A percentile compares a stretch with the other conserved stretches of the same genome.
Evolutionary conservation across 305 asterid species (phyloP).

Genomic region (Fraxinus greggii): DNA sequence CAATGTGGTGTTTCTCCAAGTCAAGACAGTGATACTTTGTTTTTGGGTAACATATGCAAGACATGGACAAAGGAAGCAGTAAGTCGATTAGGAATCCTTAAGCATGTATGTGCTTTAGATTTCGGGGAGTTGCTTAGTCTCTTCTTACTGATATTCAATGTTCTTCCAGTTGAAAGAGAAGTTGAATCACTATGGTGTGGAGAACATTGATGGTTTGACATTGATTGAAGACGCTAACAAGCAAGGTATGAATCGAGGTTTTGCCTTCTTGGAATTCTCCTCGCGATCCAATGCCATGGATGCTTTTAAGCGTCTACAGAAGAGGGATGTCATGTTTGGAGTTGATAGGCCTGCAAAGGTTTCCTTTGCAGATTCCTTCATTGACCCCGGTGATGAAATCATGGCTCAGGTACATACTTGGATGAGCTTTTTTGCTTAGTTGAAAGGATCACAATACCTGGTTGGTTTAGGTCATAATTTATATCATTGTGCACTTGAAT

Average conservation of each 20-base stretch:
- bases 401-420: conserved; percentile 89
- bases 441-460: conserved; percentile 8
- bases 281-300: conserved; percentile 96
- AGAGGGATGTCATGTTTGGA: conserved; percentile 83
- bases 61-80: conserved; percentile 94
- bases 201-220: conserved; percentile 50
- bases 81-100: conserved; percentile 52
- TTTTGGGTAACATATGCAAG: conserved; percentile 93
- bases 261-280: conserved; percentile 72
- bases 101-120: conserved; percentile 28
- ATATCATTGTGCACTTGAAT: background rate
- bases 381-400: conserved; percentile 98
- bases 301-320: conserved; percentile 92
- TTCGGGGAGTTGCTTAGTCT: conserved; percentile 28
- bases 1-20: conserved; percentile 97
- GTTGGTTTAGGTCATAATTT: conserved; percentile 13
- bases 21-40: conserved; percentile 97
- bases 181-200: conserved; percentile 47
- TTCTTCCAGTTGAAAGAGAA: conserved; percentile 50
- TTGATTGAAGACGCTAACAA: conserved; percentile 50
- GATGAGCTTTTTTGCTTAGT: conserved; percentile 28
- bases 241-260: conserved; percentile 53
- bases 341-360: conserved; percentile 96
- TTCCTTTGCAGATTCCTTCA: conserved; percentile 95
- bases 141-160: conserved; percentile 43